Percentiles rank a stretch among this genome's conserved stretches.
Conservation (phyloP, 75 land plant species). For the Pinus tabuliformis region DNA sequence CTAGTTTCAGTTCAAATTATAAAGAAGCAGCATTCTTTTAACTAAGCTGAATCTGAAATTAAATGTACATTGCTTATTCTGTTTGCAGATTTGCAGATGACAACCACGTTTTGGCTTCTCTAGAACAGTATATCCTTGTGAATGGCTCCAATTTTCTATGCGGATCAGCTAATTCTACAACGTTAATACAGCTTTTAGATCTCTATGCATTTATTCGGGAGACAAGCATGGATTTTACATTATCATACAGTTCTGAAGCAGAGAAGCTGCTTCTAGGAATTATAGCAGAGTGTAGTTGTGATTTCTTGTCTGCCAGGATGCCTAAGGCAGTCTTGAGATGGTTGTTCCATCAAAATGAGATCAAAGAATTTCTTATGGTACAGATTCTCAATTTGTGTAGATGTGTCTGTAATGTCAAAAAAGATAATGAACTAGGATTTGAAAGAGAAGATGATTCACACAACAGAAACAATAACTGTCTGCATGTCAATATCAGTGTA, state of each 20-base stretch:
- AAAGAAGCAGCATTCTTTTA: neutral
- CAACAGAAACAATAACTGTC: neutral
- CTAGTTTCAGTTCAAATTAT: neutral
- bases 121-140: conserved; percentile 75
- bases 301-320: conserved; percentile 31
- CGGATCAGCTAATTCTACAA: conserved; percentile 13
- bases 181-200: conserved; percentile 44
- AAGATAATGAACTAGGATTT: conserved; percentile 7
- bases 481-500: conserved; percentile 10
- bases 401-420: conserved; percentile 14
- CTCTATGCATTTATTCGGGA: conserved; percentile 54
- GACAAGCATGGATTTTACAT: conserved; percentile 13
- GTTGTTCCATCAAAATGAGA: conserved; percentile 60
- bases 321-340: conserved; percentile 47
- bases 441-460: neutral
- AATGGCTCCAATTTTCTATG: conserved; percentile 32
- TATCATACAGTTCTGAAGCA: conserved; percentile 60
- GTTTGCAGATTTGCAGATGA: conserved; percentile 77
- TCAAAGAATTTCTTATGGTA: conserved; percentile 31
- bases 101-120: conserved; percentile 57
- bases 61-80: neutral
- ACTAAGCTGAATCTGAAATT: neutral
- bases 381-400: conserved; percentile 51
- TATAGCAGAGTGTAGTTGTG: conserved; percentile 42
- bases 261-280: conserved; percentile 57